These are phyloP conservation scores for Xylariaceae sp. DNA, from an alignment of 2,329 filamentous ascomycete genomes.

Conservation along the genomic window DNA sequence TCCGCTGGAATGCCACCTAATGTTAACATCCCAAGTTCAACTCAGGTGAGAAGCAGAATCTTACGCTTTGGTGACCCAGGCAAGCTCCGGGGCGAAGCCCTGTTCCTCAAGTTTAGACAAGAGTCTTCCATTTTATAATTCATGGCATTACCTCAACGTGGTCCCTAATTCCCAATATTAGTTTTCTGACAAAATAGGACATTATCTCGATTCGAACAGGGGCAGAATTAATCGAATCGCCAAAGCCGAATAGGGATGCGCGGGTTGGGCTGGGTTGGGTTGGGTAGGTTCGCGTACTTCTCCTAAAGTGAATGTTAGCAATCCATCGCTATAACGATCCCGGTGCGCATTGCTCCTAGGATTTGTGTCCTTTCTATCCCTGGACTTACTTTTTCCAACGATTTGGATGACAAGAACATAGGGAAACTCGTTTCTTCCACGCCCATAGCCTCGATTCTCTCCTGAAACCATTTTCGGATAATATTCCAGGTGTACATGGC, in stretches of 20 bases:
- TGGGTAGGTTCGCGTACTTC: slow-evolving; percentile 26
- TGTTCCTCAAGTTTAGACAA: slow-evolving; percentile 10
- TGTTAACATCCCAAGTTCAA: slow-evolving; percentile 11
- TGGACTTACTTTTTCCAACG: slow-evolving; percentile 67
- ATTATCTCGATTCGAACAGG: background rate
- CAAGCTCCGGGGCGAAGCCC: slow-evolving; percentile 93
- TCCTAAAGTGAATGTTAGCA: slow-evolving; percentile 26
- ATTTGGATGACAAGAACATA: slow-evolving; percentile 92
- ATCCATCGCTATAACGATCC: background rate
- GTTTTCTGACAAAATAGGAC: background rate
- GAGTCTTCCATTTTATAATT: background rate
- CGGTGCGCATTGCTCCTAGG: background rate
- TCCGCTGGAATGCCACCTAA: slow-evolving; percentile 62
- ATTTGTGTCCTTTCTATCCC: slow-evolving; percentile 2
- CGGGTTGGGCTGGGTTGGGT: background rate
- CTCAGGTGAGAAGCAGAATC: slow-evolving; percentile 39
- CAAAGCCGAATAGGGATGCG: background rate
- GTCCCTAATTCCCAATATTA: slow-evolving; percentile 69
- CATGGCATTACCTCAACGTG: slow-evolving; percentile 71
- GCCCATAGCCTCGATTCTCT: slow-evolving; percentile 85
- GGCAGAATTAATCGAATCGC: background rate
- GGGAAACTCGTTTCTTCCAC: slow-evolving; percentile 97
- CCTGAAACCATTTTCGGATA: slow-evolving; percentile 72
- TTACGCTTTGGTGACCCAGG: slow-evolving; percentile 85
- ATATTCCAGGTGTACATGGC: slow-evolving; percentile 72